Evolutionary conservation across 2,329 filamentous ascomycete genomes (phyloP).

Genomic region (Fusarium nodosum): DNA sequence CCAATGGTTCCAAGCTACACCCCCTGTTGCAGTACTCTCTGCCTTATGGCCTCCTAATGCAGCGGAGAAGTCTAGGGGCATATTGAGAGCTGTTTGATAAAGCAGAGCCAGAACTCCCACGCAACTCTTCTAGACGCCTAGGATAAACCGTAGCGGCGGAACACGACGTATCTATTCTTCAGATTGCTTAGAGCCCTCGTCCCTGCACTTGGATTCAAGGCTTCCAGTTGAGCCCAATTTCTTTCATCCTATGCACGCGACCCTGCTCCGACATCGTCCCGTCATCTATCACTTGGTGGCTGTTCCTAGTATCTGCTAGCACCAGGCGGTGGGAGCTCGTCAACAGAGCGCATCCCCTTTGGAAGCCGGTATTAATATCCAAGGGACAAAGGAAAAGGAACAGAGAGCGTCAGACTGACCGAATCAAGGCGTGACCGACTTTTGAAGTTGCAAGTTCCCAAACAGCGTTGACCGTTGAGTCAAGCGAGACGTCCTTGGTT

Average conservation of each 20-base stretch:
- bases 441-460: constrained; percentile 42
- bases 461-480: constrained; percentile 33
- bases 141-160: constrained; percentile 42
- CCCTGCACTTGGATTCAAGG: constrained; percentile 32
- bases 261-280: constrained; percentile 29
- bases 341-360: constrained; percentile 36
- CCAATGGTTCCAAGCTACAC: constrained; percentile 38
- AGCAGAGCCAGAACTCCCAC: constrained; percentile 41
- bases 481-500: constrained; percentile 34
- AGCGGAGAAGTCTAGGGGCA: constrained; percentile 40
- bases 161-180: constrained; percentile 43
- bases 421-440: constrained; percentile 43
- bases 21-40: constrained; percentile 42
- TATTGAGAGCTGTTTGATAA: constrained; percentile 47
- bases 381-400: constrained; percentile 45
- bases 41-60: constrained; percentile 40
- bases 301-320: constrained; percentile 39
- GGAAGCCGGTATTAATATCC: constrained; percentile 31
- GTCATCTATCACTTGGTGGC: constrained; percentile 52
- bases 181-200: constrained; percentile 37
- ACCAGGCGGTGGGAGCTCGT: constrained; percentile 48
- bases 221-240: constrained; percentile 31
- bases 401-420: constrained; percentile 28
- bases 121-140: constrained; percentile 31
- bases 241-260: constrained; percentile 14